phyloP scores from a whole-genome alignment of 164 flowering plant genomes.

The Sextonia rubra region DNA sequence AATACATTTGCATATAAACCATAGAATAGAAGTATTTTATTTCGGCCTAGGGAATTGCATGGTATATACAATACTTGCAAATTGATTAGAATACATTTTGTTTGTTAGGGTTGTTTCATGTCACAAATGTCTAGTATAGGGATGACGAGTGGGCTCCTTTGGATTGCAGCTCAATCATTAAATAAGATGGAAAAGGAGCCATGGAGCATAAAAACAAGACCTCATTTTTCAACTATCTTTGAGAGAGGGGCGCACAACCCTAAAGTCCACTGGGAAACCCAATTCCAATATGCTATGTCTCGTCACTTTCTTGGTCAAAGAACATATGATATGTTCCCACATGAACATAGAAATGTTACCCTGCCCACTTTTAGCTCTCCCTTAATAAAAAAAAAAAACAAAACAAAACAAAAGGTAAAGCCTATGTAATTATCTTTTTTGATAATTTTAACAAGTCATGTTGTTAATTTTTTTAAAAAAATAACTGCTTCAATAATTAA shows the following conservation, averaged over 20 bases:
- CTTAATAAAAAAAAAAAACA: too few relatives aligned
- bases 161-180: conserved; percentile 16
- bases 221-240: conserved; percentile 6
- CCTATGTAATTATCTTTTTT: too few relatives aligned
- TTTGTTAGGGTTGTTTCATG: conserved; percentile 11
- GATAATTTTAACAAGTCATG: too few relatives aligned
- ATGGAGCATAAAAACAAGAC: conserved; percentile 10
- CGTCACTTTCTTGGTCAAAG: conserved; percentile 11
- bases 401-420: too few relatives aligned
- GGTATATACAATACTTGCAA: background rate
- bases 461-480: too few relatives aligned
- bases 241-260: conserved; percentile 6
- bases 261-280: background rate
- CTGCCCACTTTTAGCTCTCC: too few relatives aligned
- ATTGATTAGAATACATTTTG: conserved; percentile 3
- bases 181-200: background rate
- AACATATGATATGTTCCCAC: conserved; percentile 8
- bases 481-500: too few relatives aligned
- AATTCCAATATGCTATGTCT: conserved; percentile 15
- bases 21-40: background rate
- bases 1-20: background rate
- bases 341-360: background rate
- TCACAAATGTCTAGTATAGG: conserved; percentile 7
- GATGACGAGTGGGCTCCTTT: conserved; percentile 10
- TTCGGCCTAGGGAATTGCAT: conserved; percentile 9